Base-by-base conservation (phyloP, 345 rosid genomes). In the Nasturtium officinale region DNA sequence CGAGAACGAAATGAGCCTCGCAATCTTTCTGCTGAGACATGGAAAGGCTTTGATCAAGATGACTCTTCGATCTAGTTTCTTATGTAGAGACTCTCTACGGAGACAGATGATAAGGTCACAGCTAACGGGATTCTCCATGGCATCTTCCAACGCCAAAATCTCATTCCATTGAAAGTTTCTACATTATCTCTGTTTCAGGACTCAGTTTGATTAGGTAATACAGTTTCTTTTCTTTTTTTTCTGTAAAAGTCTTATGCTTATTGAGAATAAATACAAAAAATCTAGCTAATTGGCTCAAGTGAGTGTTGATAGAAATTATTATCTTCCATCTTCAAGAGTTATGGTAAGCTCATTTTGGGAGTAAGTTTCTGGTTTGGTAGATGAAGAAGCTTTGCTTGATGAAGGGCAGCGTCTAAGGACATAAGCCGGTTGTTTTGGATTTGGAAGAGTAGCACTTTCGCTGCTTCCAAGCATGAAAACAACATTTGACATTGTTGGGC, bases 111-210 rank as follows among this genome's bases (percentile, higher is more conserved):
- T 87, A 57, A 80, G 90, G 70, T 86, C 92, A 5, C 96, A 85
- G 47, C 76, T 90, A 77, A 83, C 73, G 87, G 89, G 88, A 0
- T 87, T 86, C 77, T 85, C 92, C 10, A 74, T 79, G 83, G 96
- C 90, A 35, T 87, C 97, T 69, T 93, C 97, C 16, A 86, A 81
- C 16, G 98, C 97, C 15, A 84, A 82, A 72, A 69, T 93, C 75
- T 72, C 83, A 21, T 84, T 88, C 73, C 82, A 73, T 28, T 80
- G 61, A 68, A 38, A 20, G 6, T 42, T 23, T 71, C 47, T 57
- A 25, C 57, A 30, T 20, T 21, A 20, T 46, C 40, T 65, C 17
- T 47, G 20, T 64, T 64, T 63, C 12, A 45, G 26, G 18, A 33
- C 71, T 26, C 46, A 16, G 7, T 30, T 33, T 50, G 10, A 28